These are phyloP conservation scores for Ambrosiella xylebori DNA, from an alignment of 2,329 filamentous ascomycete genomes.

Conservation along the genomic window DNA sequence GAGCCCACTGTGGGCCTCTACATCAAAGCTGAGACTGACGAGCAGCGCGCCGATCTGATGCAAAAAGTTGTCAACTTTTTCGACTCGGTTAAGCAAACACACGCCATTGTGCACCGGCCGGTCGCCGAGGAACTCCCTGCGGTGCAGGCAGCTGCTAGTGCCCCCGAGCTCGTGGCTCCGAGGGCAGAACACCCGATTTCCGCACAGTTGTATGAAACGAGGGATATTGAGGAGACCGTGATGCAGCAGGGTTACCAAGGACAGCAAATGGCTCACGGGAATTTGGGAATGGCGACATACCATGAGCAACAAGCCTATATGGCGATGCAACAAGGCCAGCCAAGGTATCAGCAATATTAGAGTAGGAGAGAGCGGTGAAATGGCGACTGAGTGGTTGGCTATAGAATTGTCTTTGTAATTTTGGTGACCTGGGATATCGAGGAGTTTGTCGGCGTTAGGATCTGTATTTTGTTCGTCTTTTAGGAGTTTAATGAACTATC, in stretches of 20 bases:
- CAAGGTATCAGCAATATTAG: too few relatives aligned
- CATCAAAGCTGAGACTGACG: slow-evolving; percentile 34
- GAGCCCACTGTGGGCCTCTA: slow-evolving; percentile 30
- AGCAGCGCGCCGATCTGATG: slow-evolving; percentile 26
- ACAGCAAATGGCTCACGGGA: too few relatives aligned
- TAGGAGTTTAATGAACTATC: too few relatives aligned
- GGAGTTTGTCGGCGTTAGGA: too few relatives aligned
- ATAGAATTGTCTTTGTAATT: too few relatives aligned
- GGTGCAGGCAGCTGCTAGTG: background rate
- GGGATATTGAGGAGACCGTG: background rate
- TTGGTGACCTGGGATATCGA: too few relatives aligned
- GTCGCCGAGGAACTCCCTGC: background rate
- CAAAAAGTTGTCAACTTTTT: slow-evolving; percentile 28
- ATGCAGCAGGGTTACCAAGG: background rate
- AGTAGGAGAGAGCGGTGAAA: too few relatives aligned
- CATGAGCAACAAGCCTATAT: background rate
- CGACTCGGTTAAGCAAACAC: slow-evolving; percentile 17
- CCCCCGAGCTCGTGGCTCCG: background rate
- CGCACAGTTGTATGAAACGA: slow-evolving; percentile 1
- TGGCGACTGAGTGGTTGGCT: too few relatives aligned
- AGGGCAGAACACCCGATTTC: slow-evolving; percentile 1
- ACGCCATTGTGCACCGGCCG: background rate
- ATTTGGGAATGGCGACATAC: background rate
- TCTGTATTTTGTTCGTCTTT: too few relatives aligned
- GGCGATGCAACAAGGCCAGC: too few relatives aligned